Base-by-base conservation (phyloP, 2,329 filamentous ascomycete species). In the Botrytis fragariae region DNA sequence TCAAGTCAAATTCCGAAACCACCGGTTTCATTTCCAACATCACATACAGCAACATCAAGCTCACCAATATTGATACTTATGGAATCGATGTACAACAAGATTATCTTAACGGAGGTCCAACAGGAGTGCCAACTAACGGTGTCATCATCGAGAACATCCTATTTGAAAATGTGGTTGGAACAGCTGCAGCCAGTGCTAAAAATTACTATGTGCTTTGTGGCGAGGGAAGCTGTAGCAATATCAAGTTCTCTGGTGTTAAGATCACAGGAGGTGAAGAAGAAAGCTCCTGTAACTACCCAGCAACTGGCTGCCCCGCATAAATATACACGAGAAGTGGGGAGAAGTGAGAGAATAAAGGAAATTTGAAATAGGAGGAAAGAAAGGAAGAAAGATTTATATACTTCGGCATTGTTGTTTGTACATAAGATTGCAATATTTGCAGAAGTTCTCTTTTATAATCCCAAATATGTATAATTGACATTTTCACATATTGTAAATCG, bases 61-160 rank as follows among this genome's bases (percentile, higher is more conserved):
- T 87, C 59, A 80, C 79, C 51, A 81, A 82, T 69, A 85, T 86
- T 74, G 78, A 81, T 45, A 82, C 83, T 74, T 86, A 87, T 77
- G 85, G 85, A 29, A 85, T 87, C 72, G 85, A 85, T 74, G 81
- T 87, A 60, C 82, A 86, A 79, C 85, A 87, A 79, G 86, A 87
- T 77, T 87, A 87, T 76, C 77, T 85, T 71, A 87, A 87, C 75
- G 86, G 83, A 20, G 82, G 83, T 6, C 78, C 83, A 8, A 83
- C 81, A 10, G 83, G 83, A 1, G 74, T 75, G 16, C 81, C 83
- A 9, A 81, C 81, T 1, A 83, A 83, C 68, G 83, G 83, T 4
- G 82, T 84, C 4, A 76, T 75, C 2, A 83, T 84, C 63, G 74
- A 75, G 42, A 81, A 80, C 71, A 64, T 84, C 4, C 73, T 77